Percentiles rank a stretch among this genome's conserved stretches.
These are phyloP conservation scores for Marchantia paleacea DNA, from an alignment of 225 moss, liverwort and hornwort genomes.

Conservation along the genomic window DNA sequence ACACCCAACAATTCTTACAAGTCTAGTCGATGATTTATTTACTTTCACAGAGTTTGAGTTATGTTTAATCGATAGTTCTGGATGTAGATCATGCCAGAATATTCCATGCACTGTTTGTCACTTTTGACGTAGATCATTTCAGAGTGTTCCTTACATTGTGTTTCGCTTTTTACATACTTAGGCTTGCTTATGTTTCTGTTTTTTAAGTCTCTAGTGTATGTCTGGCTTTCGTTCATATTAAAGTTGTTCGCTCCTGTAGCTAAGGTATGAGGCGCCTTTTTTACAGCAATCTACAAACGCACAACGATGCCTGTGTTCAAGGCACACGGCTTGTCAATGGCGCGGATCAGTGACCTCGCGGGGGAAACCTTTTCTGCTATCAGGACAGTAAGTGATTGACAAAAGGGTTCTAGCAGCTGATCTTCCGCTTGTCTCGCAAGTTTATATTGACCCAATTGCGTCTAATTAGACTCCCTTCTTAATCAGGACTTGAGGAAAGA, in stretches of 20 bases:
- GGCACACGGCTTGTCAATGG: slow-evolving; percentile 79
- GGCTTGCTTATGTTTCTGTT: not conserved
- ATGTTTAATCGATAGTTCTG: too few species aligned
- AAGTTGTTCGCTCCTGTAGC: not conserved
- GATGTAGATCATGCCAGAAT: too few species aligned
- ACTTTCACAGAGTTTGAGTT: too few species aligned
- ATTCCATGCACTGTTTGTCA: too few species aligned
- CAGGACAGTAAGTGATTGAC: slow-evolving; percentile 65
- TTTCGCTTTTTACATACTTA: not conserved
- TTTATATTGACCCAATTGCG: not conserved
- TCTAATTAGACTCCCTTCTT: not conserved
- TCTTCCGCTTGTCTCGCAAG: not conserved
- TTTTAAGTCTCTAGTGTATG: not conserved
- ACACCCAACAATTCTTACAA: too few species aligned
- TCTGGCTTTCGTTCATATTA: not conserved
- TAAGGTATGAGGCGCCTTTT: not conserved
- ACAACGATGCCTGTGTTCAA: slow-evolving; percentile 88
- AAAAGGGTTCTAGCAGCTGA: not conserved
- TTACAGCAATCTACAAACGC: slow-evolving; percentile 92
- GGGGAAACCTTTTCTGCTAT: slow-evolving; percentile 96
- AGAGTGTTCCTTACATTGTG: not conserved
- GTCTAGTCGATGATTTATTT: too few species aligned
- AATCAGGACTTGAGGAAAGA: not conserved
- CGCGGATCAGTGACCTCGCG: slow-evolving; percentile 80
- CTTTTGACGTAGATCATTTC: not conserved